Conservation (phyloP, 2,329 filamentous ascomycete genomes). For the Chaetomiaceae sp. region DNA sequence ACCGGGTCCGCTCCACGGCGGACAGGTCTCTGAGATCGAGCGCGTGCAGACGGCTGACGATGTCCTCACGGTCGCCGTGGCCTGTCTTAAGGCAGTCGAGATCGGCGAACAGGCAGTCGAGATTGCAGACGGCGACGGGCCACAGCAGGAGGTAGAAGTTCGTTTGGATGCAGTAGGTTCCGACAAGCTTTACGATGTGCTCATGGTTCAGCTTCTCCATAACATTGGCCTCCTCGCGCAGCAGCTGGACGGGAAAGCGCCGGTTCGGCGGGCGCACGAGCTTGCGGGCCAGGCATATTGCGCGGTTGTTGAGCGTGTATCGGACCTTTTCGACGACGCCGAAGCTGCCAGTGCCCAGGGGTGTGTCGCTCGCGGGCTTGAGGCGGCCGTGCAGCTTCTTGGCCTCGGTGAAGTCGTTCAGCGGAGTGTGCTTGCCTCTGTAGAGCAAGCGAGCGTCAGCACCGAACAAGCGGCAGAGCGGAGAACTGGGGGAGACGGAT, state of each 20-base stretch:
- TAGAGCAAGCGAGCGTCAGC: slow-evolving; percentile 2
- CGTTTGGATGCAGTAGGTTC: slow-evolving; percentile 38
- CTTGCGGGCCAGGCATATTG: slow-evolving; percentile 41
- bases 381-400: slow-evolving; percentile 27
- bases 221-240: slow-evolving; percentile 41
- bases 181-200: slow-evolving; percentile 43
- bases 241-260: slow-evolving; percentile 34
- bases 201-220: slow-evolving; percentile 43
- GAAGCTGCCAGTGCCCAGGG: slow-evolving; percentile 38
- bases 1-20: slow-evolving; percentile 28
- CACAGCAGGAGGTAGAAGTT: slow-evolving; percentile 41
- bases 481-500: neutral
- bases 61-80: slow-evolving; percentile 36
- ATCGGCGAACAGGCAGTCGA: slow-evolving; percentile 38
- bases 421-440: slow-evolving; percentile 28
- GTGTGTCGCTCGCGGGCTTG: slow-evolving; percentile 25
- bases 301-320: slow-evolving; percentile 28
- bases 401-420: slow-evolving; percentile 25
- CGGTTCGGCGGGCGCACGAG: slow-evolving; percentile 32
- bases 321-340: slow-evolving; percentile 40
- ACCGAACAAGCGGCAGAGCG: too few species aligned
- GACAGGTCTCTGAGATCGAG: slow-evolving; percentile 35
- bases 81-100: slow-evolving; percentile 36
- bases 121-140: slow-evolving; percentile 42
- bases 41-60: slow-evolving; percentile 32